Base-by-base conservation (phyloP, 352 stramenopile species). In the Phytophthora pisi region DNA sequence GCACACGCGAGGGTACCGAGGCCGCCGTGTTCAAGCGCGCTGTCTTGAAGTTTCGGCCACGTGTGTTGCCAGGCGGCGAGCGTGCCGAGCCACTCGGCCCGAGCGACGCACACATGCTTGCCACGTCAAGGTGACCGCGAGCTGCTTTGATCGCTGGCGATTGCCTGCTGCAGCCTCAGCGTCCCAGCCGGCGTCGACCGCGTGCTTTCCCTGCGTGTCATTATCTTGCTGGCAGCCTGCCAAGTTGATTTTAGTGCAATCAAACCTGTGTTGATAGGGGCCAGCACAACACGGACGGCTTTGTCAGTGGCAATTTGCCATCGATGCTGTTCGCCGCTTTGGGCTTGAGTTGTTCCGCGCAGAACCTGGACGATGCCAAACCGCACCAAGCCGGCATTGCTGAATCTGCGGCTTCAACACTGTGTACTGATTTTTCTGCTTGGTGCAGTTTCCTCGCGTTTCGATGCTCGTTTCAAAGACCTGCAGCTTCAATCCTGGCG, bases 121-220 rank as follows among this genome's bases (percentile, higher is more conserved):
- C 60, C 36, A 61, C 38, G 50, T 54, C 51, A 61, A 42, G 23
- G 13, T 59, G 47, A 51, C 16, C 24, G 16, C 46, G 36, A 26
- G 31, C 34, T 45, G 23, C 34, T 53, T 31, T n/a, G n/a, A 50
- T 50, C 43, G 3, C 16, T 26, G 43, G 43, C 43, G 56, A 8
- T 13, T 28, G 42, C n/a, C 24, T 51, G 23, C 43, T 62, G 51
- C n/a, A 50, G 28, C 20, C 3, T 8, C 40, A 43, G n/a, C 15
- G 38, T 20, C 24, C 34, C 34, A 40, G 13, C 34, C 34, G 34
- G 34, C 34, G 34, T 10, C 9, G 34, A 15, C 34, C 10, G 34
- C 34, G 15, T 40, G 34, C 13, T 40, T 26, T 10, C 31, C 45
- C 7, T 49, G 52, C 16, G 28, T 64, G 53, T 47, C 58, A 65